These are phyloP conservation scores for Chytridium lagenaria DNA, from an alignment of 371 early-diverging fungal species.

Conservation along the genomic window DNA sequence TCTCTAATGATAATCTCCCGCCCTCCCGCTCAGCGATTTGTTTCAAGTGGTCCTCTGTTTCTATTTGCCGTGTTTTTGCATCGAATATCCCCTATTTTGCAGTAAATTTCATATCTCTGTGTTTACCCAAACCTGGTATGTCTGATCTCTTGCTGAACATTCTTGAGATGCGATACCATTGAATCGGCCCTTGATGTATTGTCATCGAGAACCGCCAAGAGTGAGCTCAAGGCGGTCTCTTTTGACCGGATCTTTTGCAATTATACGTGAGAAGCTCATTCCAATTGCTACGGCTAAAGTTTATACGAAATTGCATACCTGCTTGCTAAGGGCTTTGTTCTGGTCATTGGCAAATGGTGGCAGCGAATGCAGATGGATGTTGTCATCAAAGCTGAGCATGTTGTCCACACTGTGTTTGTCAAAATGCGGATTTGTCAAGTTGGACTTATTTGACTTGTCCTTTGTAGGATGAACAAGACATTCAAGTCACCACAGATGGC, in stretches of 20 bases:
- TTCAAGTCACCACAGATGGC: too few species aligned
- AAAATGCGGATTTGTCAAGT: neutral
- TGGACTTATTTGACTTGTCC: too few species aligned
- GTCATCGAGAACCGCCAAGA: conserved; percentile 53
- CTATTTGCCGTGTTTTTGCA: conserved; percentile 59
- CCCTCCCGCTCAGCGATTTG: conserved; percentile 59
- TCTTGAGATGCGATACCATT: conserved; percentile 57
- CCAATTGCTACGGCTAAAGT: neutral
- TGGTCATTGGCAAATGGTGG: conserved; percentile 56
- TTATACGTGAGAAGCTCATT: neutral
- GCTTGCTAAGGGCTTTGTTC: conserved; percentile 50
- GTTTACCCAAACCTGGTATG: conserved; percentile 57
- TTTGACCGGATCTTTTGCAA: conserved; percentile 51
- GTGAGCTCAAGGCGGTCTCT: conserved; percentile 40
- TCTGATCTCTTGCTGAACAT: conserved; percentile 57
- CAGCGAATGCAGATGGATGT: conserved; percentile 51
- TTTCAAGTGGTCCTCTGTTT: conserved; percentile 64
- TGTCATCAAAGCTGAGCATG: conserved; percentile 38
- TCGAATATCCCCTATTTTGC: conserved; percentile 53
- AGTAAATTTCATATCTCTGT: neutral
- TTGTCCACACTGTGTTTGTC: neutral
- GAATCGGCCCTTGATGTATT: conserved; percentile 48
- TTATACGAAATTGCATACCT: too few species aligned
- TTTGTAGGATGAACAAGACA: too few species aligned
- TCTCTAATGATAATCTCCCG: conserved; percentile 55